Evolutionary conservation across 73 alveolate species (phyloP).

Genomic region (Paramecium tetraurelia): DNA sequence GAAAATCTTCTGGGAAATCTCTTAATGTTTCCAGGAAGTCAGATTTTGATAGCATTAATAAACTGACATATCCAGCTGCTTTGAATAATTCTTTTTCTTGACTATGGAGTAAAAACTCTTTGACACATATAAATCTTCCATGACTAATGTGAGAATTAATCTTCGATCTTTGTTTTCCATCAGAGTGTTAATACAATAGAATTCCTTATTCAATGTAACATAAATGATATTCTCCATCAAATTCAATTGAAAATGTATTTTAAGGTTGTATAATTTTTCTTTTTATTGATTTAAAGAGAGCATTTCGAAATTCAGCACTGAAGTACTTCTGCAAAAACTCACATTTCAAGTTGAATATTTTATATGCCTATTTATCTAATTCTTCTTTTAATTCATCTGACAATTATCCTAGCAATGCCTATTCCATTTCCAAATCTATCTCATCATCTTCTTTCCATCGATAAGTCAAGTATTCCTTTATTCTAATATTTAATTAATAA

Average conservation of each 20-base stretch:
- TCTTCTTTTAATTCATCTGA: conserved; percentile 47
- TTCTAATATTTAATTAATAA: not conserved
- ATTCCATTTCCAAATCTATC: conserved; percentile 32
- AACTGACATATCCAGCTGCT: conserved; percentile 43
- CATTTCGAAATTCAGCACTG: not conserved
- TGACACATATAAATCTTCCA: not conserved
- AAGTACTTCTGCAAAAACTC: not conserved
- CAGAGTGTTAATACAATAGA: not conserved
- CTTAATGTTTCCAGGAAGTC: not conserved
- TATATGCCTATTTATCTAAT: not conserved
- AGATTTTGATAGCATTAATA: not conserved
- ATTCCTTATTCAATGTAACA: not conserved
- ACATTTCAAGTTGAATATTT: not conserved
- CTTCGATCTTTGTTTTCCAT: not conserved
- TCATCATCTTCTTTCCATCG: conserved; percentile 53
- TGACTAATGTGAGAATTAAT: not conserved
- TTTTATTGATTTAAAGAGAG: conserved; percentile 24
- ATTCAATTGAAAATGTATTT: not conserved
- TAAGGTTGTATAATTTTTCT: conserved; percentile 8
- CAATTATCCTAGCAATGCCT: not conserved
- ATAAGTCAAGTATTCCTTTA: conserved; percentile 4
- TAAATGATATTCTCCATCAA: not conserved
- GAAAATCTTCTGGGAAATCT: conserved; percentile 7
- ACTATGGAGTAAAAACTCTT: not conserved
- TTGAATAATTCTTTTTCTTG: not conserved